phyloP scores from a whole-genome alignment of 495 filamentous ascomycete species.

The Penicillium egyptiacum region DNA sequence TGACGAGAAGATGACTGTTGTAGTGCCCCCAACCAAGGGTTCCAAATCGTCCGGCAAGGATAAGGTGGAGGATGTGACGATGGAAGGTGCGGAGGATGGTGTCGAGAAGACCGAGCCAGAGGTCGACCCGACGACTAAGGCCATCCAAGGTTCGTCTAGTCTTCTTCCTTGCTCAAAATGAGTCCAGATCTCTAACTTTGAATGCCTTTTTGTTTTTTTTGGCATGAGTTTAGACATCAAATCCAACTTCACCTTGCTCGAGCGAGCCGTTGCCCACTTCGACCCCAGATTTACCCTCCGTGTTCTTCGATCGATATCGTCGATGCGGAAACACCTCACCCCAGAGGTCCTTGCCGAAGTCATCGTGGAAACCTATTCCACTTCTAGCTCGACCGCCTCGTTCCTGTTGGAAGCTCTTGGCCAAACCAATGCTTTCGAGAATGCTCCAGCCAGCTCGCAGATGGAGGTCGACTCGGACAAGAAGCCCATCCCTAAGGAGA shows the following conservation, averaged over 20 bases:
- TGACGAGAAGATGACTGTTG: slow-evolving; percentile 82
- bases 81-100: slow-evolving; percentile 63
- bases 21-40: slow-evolving; percentile 76
- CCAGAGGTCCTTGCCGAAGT: slow-evolving; percentile 77
- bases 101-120: slow-evolving; percentile 53
- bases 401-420: slow-evolving; percentile 68
- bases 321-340: slow-evolving; percentile 85
- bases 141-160: slow-evolving; percentile 54
- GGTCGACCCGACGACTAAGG: slow-evolving; percentile 61
- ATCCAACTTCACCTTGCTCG: slow-evolving; percentile 84
- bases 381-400: slow-evolving; percentile 63
- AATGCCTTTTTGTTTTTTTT: not conserved
- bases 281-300: slow-evolving; percentile 92
- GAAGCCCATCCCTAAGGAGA: slow-evolving; percentile 57
- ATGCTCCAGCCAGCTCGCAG: slow-evolving; percentile 52
- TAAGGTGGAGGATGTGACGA: slow-evolving; percentile 70
- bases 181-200: slow-evolving; percentile 5
- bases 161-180: slow-evolving; percentile 1
- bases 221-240: slow-evolving; percentile 70
- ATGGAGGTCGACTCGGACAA: slow-evolving; percentile 78
- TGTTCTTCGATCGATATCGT: slow-evolving; percentile 91
- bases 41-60: slow-evolving; percentile 65
- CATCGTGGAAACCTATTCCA: slow-evolving; percentile 74
- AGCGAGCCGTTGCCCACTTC: slow-evolving; percentile 89
- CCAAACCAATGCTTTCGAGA: slow-evolving; percentile 60